These are phyloP conservation scores for Globisporangium paroecandrum DNA, from an alignment of 352 stramenopile genomes.

Conservation along the genomic window DNA sequence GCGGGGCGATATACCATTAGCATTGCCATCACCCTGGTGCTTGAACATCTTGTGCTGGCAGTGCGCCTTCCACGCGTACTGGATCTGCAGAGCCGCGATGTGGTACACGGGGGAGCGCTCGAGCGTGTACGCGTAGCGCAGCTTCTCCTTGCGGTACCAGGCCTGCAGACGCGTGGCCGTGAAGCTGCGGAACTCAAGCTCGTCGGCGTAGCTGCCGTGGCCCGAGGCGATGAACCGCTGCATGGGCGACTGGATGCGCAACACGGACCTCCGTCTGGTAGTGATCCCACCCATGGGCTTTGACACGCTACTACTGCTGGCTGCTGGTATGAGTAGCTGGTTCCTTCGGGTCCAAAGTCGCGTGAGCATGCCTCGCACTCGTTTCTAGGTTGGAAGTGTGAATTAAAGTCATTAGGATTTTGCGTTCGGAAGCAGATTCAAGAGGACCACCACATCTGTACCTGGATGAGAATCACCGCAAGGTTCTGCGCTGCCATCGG, in stretches of 20 bases:
- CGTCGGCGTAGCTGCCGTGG: conserved; percentile 48
- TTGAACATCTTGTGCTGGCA: conserved; percentile 38
- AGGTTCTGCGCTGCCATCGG: conserved; percentile 83
- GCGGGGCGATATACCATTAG: conserved; percentile 24
- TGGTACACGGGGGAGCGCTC: conserved; percentile 74
- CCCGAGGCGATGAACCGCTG: conserved; percentile 63
- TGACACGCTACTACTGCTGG: conserved; percentile 9
- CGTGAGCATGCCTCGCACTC: conserved; percentile 57
- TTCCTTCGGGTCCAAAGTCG: conserved; percentile 23
- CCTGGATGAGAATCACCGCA: conserved; percentile 71
- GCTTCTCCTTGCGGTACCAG: conserved; percentile 61
- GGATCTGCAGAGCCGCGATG: conserved; percentile 83
- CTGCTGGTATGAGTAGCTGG: background rate
- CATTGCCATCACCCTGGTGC: conserved; percentile 12
- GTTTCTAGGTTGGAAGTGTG: conserved; percentile 29
- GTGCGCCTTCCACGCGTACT: conserved; percentile 65
- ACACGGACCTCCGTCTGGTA: background rate
- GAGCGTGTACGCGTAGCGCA: conserved; percentile 41
- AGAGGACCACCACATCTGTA: background rate
- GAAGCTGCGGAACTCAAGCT: conserved; percentile 55
- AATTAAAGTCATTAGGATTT: background rate
- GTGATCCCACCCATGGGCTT: background rate
- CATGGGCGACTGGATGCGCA: conserved; percentile 44
- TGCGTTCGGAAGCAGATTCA: background rate
- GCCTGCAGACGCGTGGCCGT: conserved; percentile 58